Evolutionary conservation across 106 monocot genomes (phyloP).

Genomic region (Dioscorea alata): DNA sequence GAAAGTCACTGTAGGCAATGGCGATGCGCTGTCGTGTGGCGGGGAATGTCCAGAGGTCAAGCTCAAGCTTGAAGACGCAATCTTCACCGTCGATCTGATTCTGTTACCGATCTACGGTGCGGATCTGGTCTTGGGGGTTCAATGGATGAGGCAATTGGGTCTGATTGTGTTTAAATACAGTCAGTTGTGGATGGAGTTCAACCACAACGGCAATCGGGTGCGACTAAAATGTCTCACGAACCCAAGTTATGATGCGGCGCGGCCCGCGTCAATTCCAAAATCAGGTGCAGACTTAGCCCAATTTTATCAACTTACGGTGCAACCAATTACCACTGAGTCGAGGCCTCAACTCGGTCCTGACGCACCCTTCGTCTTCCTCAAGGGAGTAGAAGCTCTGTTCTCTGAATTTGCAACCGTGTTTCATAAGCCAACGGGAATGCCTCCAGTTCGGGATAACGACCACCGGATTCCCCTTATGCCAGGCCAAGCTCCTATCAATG

Average conservation of each 20-base stretch:
- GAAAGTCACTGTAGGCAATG: background rate
- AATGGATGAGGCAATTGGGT: background rate
- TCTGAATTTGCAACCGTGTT: no score
- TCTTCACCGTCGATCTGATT: background rate
- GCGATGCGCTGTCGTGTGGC: background rate
- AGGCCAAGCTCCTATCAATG: background rate
- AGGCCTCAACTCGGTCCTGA: background rate
- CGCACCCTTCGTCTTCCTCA: background rate
- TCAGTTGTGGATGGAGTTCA: no score
- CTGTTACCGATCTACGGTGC: background rate
- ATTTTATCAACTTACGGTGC: background rate
- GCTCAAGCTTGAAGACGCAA: background rate
- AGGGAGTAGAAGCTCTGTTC: no score
- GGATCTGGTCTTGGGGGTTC: background rate
- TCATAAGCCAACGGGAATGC: background rate
- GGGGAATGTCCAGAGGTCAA: background rate
- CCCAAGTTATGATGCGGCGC: background rate
- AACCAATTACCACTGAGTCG: background rate
- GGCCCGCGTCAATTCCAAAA: background rate
- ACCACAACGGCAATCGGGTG: background rate
- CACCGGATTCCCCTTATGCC: background rate
- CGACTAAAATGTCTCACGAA: background rate
- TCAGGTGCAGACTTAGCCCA: background rate
- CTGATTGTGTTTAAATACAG: no score
- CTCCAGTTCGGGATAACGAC: background rate